Evolutionary conservation across 352 stramenopile species (phyloP).

Genomic region (Pythium monospermum): DNA sequence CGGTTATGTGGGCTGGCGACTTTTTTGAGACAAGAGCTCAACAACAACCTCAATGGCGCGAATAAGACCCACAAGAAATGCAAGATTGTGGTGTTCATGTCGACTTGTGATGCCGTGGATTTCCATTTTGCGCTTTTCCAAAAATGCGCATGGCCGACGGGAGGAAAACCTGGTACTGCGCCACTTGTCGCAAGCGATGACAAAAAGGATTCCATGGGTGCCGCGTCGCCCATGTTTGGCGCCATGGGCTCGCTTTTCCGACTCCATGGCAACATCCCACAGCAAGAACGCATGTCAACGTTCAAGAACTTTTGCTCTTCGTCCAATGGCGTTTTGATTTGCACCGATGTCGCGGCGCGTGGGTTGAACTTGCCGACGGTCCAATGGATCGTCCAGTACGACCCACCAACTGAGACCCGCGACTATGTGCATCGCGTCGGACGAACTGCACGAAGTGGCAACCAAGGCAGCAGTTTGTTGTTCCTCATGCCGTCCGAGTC

Average conservation of each 20-base stretch:
- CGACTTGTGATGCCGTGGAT: slow-evolving; percentile 96
- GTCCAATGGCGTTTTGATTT: slow-evolving; percentile 92
- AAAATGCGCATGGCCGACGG: slow-evolving; percentile 64
- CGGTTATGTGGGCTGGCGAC: slow-evolving; percentile 89
- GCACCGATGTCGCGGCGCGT: slow-evolving; percentile 97
- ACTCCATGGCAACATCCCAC: slow-evolving; percentile 95
- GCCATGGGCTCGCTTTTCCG: slow-evolving; percentile 56
- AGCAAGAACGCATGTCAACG: slow-evolving; percentile 95
- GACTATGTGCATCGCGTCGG: slow-evolving; percentile 99
- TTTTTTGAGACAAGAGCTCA: slow-evolving; percentile 86
- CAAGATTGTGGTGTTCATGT: slow-evolving; percentile 96
- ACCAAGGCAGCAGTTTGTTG: slow-evolving; percentile 93
- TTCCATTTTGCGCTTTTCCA: slow-evolving; percentile 93
- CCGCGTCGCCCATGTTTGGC: slow-evolving; percentile 55
- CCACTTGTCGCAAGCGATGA: neutral
- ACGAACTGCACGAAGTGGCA: slow-evolving; percentile 97
- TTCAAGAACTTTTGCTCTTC: slow-evolving; percentile 93
- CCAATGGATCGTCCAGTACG: slow-evolving; percentile 97
- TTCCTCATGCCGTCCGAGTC: slow-evolving; percentile 97
- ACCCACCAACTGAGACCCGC: slow-evolving; percentile 97
- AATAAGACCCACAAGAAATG: slow-evolving; percentile 33
- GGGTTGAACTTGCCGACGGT: slow-evolving; percentile 98
- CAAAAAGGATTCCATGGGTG: slow-evolving; percentile 32
- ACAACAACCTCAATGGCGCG: slow-evolving; percentile 28
- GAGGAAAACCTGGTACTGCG: neutral